These are phyloP conservation scores for Bipolaris zeicola DNA, from an alignment of 2,329 filamentous ascomycete genomes.

Conservation along the genomic window DNA sequence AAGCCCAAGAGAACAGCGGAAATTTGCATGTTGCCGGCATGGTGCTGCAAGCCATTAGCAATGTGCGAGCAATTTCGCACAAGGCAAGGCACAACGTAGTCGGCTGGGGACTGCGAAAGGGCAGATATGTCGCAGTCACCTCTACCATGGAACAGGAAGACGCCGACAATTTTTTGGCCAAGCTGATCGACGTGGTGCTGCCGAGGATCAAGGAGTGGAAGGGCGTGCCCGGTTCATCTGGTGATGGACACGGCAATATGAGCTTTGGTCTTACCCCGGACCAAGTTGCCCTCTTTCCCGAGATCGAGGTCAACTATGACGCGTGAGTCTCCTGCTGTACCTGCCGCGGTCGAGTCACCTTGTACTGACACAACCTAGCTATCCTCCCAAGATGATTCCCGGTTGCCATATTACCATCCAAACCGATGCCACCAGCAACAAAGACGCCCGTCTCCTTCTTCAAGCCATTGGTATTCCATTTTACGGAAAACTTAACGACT, in stretches of 20 bases:
- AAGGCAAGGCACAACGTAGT: slow-evolving; percentile 71
- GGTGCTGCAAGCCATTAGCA: slow-evolving; percentile 83
- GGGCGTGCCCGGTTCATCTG: slow-evolving; percentile 75
- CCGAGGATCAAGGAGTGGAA: slow-evolving; percentile 96
- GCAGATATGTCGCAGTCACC: slow-evolving; percentile 76
- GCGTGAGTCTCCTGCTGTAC: slow-evolving; percentile 64
- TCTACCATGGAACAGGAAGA: slow-evolving; percentile 76
- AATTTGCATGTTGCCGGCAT: slow-evolving; percentile 83
- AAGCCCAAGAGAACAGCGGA: slow-evolving; percentile 71
- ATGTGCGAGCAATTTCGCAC: slow-evolving; percentile 73
- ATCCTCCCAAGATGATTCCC: slow-evolving; percentile 76
- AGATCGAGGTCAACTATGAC: slow-evolving; percentile 94
- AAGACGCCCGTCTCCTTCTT: slow-evolving; percentile 79
- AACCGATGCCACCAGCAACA: slow-evolving; percentile 83
- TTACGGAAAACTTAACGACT: slow-evolving; percentile 68
- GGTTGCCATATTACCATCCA: slow-evolving; percentile 83
- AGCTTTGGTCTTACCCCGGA: slow-evolving; percentile 78
- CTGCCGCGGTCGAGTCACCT: neutral
- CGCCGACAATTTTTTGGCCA: slow-evolving; percentile 89
- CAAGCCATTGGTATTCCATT: slow-evolving; percentile 78
- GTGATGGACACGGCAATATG: slow-evolving; percentile 88
- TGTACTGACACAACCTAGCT: slow-evolving; percentile 50
- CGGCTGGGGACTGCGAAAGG: slow-evolving; percentile 74
- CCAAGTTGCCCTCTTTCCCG: slow-evolving; percentile 83
- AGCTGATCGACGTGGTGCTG: slow-evolving; percentile 86